Percentiles rank a stretch among this genome's conserved stretches.
Evolutionary conservation across 805 yeast species (phyloP).

Genomic region (Clavispora fructus): DNA sequence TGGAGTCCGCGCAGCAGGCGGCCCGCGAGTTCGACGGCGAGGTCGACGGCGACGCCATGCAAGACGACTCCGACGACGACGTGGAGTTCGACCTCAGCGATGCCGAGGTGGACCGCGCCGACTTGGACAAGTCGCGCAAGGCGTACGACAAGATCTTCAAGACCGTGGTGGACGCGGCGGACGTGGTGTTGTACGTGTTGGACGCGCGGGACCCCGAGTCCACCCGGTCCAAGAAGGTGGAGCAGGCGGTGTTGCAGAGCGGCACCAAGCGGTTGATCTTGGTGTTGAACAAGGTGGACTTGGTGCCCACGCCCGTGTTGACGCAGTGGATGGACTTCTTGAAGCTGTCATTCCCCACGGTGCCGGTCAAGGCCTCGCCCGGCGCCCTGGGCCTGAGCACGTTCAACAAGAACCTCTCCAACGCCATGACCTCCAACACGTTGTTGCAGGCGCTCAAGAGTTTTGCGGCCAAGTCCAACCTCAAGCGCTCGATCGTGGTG

Average conservation of each 20-base stretch:
- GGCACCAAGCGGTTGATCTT: slow-evolving; percentile 81
- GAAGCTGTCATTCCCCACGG: slow-evolving; percentile 81
- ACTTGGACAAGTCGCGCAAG: slow-evolving; percentile 71
- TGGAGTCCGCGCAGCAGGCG: slow-evolving; percentile 87
- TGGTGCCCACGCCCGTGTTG: slow-evolving; percentile 80
- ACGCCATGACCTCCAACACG: slow-evolving; percentile 64
- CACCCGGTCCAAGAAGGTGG: slow-evolving; percentile 87
- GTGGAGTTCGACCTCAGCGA: slow-evolving; percentile 42
- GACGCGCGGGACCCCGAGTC: slow-evolving; percentile 98
- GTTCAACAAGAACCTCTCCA: slow-evolving; percentile 70
- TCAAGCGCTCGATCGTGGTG: slow-evolving; percentile 84
- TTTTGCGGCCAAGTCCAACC: slow-evolving; percentile 75
- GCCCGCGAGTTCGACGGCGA: slow-evolving; percentile 72
- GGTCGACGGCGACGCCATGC: slow-evolving; percentile 26
- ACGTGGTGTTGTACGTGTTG: slow-evolving; percentile 85
- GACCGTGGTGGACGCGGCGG: slow-evolving; percentile 87
- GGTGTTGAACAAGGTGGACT: slow-evolving; percentile 85
- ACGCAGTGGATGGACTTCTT: slow-evolving; percentile 80
- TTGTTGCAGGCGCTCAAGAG: slow-evolving; percentile 78
- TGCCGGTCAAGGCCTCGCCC: slow-evolving; percentile 79
- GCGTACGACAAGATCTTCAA: slow-evolving; percentile 93
- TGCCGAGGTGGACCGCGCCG: slow-evolving; percentile 40
- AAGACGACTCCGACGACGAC: slow-evolving; percentile 29
- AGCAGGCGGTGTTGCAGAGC: slow-evolving; percentile 77
- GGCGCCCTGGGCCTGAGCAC: slow-evolving; percentile 65